Base-by-base conservation (phyloP, 2,329 filamentous ascomycete species). In the Trichophyton rubrum region DNA sequence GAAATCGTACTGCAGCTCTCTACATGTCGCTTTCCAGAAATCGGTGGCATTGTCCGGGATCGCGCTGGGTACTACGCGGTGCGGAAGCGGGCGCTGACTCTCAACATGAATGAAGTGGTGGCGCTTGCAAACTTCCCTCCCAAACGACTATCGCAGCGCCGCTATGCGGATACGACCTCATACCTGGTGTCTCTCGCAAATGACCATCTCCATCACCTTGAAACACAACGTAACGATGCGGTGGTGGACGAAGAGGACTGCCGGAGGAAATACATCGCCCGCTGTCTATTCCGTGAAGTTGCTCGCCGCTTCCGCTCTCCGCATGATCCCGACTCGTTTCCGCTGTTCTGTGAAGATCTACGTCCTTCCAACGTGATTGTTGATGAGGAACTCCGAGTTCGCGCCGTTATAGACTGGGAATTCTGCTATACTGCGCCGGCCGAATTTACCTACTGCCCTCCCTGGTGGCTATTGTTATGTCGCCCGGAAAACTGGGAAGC, bases 241-340 rank as follows among this genome's bases (percentile, higher is more conserved):
- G 65, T 77, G 2, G 58, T 61, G 0, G 67, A 69, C 1, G 74
- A 71, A 38, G 71, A 75, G 13, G 76, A 79, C 61, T 74, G 71
- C 56, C 68, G 73, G 3, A 74, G 73, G 27, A 78, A 79, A 62
- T 78, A 77, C 55, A 70, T 77, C 2, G 71, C 74, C 1, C 75
- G 75, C 2, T 72, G 75, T 33, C 62, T 78, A 0, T 78, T 78
- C 61, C 74, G 73, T 3, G 70, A 64, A 47, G 60, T 75, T 3
- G 71, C 70, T 38, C 53, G 30, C 17, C 24, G 17, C 8, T 61
- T 67, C 59, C 61, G 64, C 33, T 59, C 20, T 4, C 59, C 62
- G 40, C 56, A 68, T 51, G 62, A 64, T 56, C 62, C 63, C 24
- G 65, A 69, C 7, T 67, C 67, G n/a, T 71, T 72, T 60, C 27